Percentiles rank a stretch among this genome's conserved stretches.
Conservation (phyloP, 1,284 basidiomycete species). For the Cystobasidiaceae sp. region DNA sequence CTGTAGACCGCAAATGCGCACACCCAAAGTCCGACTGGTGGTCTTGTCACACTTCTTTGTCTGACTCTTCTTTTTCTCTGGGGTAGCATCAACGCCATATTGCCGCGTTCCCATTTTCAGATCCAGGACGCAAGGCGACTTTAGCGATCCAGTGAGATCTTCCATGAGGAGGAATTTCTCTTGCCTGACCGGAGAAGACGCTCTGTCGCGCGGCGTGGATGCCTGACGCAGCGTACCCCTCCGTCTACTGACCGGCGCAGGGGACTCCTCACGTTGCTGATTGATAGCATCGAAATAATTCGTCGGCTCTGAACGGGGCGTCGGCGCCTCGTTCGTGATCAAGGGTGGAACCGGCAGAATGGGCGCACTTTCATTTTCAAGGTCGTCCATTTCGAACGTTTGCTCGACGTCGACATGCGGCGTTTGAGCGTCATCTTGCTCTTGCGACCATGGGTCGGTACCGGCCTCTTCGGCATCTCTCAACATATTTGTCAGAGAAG, state of each 20-base stretch:
- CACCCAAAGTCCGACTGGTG: slow-evolving; percentile 82
- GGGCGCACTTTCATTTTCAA: slow-evolving; percentile 33
- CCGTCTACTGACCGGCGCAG: neutral
- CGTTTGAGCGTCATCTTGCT: neutral
- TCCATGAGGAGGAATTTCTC: slow-evolving; percentile 99
- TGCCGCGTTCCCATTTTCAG: slow-evolving; percentile 99
- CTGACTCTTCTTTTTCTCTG: slow-evolving; percentile 92
- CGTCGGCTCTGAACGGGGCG: slow-evolving; percentile 35
- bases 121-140: slow-evolving; percentile 91
- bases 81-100: slow-evolving; percentile 91
- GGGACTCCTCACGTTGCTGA: neutral
- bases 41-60: slow-evolving; percentile 96
- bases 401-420: slow-evolving; percentile 43
- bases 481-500: slow-evolving; percentile 25
- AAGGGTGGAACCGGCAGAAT: slow-evolving; percentile 32
- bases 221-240: slow-evolving; percentile 6
- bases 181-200: slow-evolving; percentile 59
- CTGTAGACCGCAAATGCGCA: slow-evolving; percentile 98
- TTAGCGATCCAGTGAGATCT: slow-evolving; percentile 90
- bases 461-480: slow-evolving; percentile 50
- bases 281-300: slow-evolving; percentile 29
- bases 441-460: slow-evolving; percentile 55
- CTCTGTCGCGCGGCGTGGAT: slow-evolving; percentile 3
- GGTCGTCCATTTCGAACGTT: slow-evolving; percentile 52
- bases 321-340: slow-evolving; percentile 46